Evolutionary conservation across 1,284 basidiomycete species (phyloP).

Genomic region (Baeospora myosura): DNA sequence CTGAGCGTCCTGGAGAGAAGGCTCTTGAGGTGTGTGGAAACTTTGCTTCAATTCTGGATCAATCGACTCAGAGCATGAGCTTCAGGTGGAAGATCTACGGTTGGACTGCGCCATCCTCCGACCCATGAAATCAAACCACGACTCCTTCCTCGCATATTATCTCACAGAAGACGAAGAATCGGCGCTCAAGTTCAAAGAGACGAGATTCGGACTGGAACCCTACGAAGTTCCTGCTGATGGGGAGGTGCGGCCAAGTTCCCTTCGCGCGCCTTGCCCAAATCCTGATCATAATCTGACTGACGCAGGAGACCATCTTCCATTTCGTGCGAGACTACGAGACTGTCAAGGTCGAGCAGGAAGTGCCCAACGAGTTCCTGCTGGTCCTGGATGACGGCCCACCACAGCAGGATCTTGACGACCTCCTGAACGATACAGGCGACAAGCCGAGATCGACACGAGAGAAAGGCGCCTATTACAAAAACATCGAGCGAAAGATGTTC

Average conservation of each 20-base stretch:
- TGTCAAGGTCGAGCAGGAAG: constrained; percentile 75
- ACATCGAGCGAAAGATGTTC: constrained; percentile 78
- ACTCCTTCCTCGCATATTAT: constrained; percentile 86
- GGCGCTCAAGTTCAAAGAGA: constrained; percentile 52
- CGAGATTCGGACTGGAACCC: constrained; percentile 30
- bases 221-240: constrained; percentile 44
- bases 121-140: constrained; percentile 79
- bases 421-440: constrained; percentile 19
- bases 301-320: constrained; percentile 60
- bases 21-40: constrained; percentile 45
- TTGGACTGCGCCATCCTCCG: constrained; percentile 80
- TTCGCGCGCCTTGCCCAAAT: too few relatives aligned
- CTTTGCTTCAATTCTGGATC: not conserved
- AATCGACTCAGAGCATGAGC: constrained; percentile 4
- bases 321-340: constrained; percentile 79
- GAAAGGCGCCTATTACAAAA: constrained; percentile 81
- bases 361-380: constrained; percentile 77
- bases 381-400: constrained; percentile 61
- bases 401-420: constrained; percentile 26
- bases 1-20: constrained; percentile 79
- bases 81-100: constrained; percentile 64
- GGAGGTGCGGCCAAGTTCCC: constrained; percentile 29
- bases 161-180: constrained; percentile 73
- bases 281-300: too few relatives aligned
- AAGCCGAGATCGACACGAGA: constrained; percentile 23